Evolutionary conservation across 768 basidiomycete species (phyloP), one percentile per base, ranked within the genome.

Genomic region (Calocybe cyanea): DNA sequence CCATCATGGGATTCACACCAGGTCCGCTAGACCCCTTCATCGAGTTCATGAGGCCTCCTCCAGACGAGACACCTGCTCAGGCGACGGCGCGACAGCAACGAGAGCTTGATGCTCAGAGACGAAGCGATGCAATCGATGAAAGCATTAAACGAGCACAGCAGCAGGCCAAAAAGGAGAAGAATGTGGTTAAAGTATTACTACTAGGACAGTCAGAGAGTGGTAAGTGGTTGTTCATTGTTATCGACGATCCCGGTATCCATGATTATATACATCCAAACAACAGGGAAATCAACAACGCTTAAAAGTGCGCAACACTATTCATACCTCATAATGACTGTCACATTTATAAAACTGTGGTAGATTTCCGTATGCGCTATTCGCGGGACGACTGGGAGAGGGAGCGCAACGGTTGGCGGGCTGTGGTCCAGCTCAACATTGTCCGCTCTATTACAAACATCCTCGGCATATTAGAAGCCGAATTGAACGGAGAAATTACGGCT

Each of bases 371-470:
- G 71, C 73, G 74, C 32, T 87, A 80, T 59, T 77, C 81, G 5
- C 68, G 65, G 21, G 68, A 72, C 1, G 78, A 79, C 48, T 88
- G 85, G 83, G 70, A 71, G 41, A 67, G 69, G 38, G 87, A 91
- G 56, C 81, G 86, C 18, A 66, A 73, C 15, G 81, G 83, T 35
- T 91, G 88, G 88, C 78, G 83, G 17, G 71, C 81, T 0, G 83
- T 90, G 46, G 77, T 91, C 10, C 87, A 87, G 51, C 80, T 91
- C 43, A 91, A 91, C 62, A 74, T 91, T 53, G 78, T 90, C 30
- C 81, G 78, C 41, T 81, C 83, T 32, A 75, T 88, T 53, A 81
- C 78, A 35, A 68, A 69, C 49, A 81, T 91, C 48, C 75, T 87
- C 48, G 74, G 77, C 42, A 72, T 79, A 43, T 63, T 90, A 41